A percentile compares a stretch with the other conserved stretches of the same genome.
Evolutionary conservation across 2,329 filamentous ascomycete genomes (phyloP).

Genomic region (Trichoderma koningiopsis): DNA sequence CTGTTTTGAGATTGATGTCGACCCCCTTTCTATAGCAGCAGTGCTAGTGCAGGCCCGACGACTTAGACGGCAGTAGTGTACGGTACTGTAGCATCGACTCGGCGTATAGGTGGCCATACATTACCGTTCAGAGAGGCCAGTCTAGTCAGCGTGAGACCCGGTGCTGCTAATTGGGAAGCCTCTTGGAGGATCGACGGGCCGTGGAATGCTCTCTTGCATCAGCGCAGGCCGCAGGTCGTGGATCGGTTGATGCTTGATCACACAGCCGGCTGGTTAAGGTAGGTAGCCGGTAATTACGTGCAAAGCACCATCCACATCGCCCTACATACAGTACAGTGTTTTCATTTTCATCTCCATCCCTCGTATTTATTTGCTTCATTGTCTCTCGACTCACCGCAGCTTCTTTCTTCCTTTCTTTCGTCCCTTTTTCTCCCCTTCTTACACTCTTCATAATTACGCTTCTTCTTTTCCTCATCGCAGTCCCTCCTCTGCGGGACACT

Average conservation of each 20-base stretch:
- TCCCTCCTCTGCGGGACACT: not conserved
- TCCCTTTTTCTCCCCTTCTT: not conserved
- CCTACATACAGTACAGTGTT: not conserved
- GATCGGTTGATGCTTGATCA: not conserved
- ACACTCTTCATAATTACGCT: not conserved
- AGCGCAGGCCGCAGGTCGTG: not conserved
- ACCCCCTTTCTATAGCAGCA: not conserved
- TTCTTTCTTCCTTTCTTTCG: not conserved
- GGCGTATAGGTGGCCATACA: not conserved
- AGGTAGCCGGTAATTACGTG: not conserved
- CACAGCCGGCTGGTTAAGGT: not conserved
- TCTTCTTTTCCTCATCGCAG: no score
- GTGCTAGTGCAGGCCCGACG: not conserved
- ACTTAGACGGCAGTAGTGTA: not conserved
- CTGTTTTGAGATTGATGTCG: not conserved
- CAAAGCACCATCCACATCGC: not conserved
- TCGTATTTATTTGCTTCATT: not conserved
- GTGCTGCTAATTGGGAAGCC: constrained; percentile 2
- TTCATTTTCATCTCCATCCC: not conserved
- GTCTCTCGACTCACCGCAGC: not conserved
- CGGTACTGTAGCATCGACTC: not conserved
- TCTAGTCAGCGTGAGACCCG: not conserved
- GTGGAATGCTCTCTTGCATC: constrained; percentile 1
- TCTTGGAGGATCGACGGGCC: constrained; percentile 7
- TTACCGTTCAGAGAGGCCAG: no score